These are phyloP conservation scores for Aspergillus taichungensis DNA, from an alignment of 495 filamentous ascomycete species.

Conservation along the genomic window DNA sequence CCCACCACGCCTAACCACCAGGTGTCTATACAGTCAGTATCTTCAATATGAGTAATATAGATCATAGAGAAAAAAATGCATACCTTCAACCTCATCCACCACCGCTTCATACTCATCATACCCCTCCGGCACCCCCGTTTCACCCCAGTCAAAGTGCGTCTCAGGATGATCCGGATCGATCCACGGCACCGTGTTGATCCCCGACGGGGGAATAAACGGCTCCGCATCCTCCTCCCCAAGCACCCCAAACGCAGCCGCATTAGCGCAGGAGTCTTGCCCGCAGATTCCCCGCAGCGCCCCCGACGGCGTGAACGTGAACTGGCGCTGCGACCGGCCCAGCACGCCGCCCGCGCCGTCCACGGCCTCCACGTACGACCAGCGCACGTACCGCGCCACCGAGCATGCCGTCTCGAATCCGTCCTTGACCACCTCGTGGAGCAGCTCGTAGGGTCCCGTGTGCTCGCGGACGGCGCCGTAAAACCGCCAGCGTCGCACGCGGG, in stretches of 20 bases:
- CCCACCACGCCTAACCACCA: not conserved
- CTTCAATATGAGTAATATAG: too few species aligned
- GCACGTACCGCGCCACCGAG: constrained; percentile 22
- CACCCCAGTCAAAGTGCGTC: constrained; percentile 7
- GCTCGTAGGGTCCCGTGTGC: constrained; percentile 19
- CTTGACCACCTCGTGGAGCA: constrained; percentile 25
- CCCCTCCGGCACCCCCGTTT: not conserved
- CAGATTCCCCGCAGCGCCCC: constrained; percentile 30
- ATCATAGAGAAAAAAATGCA: too few species aligned
- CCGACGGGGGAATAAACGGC: constrained; percentile 24
- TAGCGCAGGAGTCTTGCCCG: constrained; percentile 20
- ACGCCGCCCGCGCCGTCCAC: constrained; percentile 24
- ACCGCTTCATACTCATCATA: too few species aligned
- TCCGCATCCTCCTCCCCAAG: constrained; percentile 25
- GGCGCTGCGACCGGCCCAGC: constrained; percentile 24
- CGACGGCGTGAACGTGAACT: constrained; percentile 36
- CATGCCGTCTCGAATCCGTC: constrained; percentile 35
- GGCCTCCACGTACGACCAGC: constrained; percentile 30
- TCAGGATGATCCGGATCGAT: constrained; percentile 25
- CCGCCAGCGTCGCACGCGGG: constrained; percentile 31
- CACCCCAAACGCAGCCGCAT: constrained; percentile 26
- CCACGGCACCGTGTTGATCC: constrained; percentile 36
- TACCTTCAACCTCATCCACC: too few species aligned
- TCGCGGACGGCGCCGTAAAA: constrained; percentile 31
- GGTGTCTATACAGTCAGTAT: too few species aligned